These are phyloP conservation scores for Pseudocercospora macadamiae DNA, from an alignment of 2,329 filamentous ascomycete species.

Conservation along the genomic window DNA sequence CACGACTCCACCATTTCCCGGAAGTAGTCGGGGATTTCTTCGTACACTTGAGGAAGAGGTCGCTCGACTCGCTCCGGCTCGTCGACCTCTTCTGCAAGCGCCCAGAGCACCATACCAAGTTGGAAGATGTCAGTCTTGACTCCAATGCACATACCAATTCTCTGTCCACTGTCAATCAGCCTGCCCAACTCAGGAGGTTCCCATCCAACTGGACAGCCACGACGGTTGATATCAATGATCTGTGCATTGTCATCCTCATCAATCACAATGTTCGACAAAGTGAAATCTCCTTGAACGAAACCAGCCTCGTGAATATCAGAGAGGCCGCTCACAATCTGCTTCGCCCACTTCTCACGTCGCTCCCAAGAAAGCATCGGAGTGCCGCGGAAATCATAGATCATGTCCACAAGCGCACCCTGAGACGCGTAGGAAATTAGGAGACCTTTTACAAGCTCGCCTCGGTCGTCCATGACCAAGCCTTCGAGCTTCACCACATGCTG, in stretches of 20 bases:
- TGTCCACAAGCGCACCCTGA: constrained; percentile 83
- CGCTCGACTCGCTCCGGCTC: constrained; percentile 81
- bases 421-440: constrained; percentile 87
- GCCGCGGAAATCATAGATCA: constrained; percentile 78
- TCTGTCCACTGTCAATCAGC: constrained; percentile 83
- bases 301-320: constrained; percentile 93
- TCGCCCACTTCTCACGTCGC: constrained; percentile 82
- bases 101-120: constrained; percentile 96
- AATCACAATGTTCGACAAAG: constrained; percentile 94
- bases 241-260: constrained; percentile 82
- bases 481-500: constrained; percentile 82
- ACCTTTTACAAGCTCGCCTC: constrained; percentile 74
- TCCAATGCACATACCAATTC: constrained; percentile 95
- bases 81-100: constrained; percentile 81
- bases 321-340: constrained; percentile 85
- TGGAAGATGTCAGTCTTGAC: constrained; percentile 97
- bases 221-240: constrained; percentile 97
- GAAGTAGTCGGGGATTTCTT: constrained; percentile 77
- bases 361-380: constrained; percentile 63
- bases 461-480: constrained; percentile 83
- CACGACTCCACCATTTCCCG: constrained; percentile 75
- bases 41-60: constrained; percentile 63
- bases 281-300: constrained; percentile 97
- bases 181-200: constrained; percentile 88
- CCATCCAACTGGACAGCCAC: constrained; percentile 97